Evolutionary conservation across 2,329 filamentous ascomycete species (phyloP), one percentile per base, ranked within the genome.

Genomic region (Phaeophleospora eucalypticola): DNA sequence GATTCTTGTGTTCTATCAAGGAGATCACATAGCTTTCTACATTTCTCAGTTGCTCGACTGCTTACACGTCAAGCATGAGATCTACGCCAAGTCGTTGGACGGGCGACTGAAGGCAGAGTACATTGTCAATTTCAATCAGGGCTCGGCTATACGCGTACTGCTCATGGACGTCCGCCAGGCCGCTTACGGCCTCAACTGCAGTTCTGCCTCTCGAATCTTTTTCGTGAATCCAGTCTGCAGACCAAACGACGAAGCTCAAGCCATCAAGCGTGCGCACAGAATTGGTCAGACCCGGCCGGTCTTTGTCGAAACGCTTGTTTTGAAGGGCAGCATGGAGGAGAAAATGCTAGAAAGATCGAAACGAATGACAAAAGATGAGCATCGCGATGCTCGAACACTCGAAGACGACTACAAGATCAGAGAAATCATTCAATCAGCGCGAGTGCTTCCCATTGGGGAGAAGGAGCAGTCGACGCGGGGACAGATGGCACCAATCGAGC

Each of bases 151-250:
- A 45, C 80, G 87, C 4, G 88, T 96, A 0, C 71, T 96, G 2
- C 75, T 96, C 1, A 95, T 96, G 85, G 89, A 95, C 61, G 79
- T 96, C n/a, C 81, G 81, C 1, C 88, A 93, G 62, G 90, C 90
- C 21, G 88, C 90, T 0, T 88, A 90, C 51, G 91, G 91, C 0
- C 75, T 97, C 0, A 90, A 96, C 62, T 82, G 96, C 65, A 83
- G 83, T 18, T 82, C 81, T 9, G 90, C 90, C 1, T 93, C 86
- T 3, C 76, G 91, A 2, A 84, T 97, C 8, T 94, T 89, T 67
- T 96, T 97, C 53, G 78, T 95, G 45, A 91, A 86, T 53, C 90
- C 91, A 0, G 87, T 95, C 10, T 84, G 93, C 64, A 86, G 90
- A 43, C 89, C 89, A 0, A 73, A 87, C 53, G 78, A 95, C 1